A percentile compares a stretch with the other conserved stretches of the same genome.
phyloP scores from a whole-genome alignment of 2,329 filamentous ascomycete genomes.

The Calonectria hawksworthii region DNA sequence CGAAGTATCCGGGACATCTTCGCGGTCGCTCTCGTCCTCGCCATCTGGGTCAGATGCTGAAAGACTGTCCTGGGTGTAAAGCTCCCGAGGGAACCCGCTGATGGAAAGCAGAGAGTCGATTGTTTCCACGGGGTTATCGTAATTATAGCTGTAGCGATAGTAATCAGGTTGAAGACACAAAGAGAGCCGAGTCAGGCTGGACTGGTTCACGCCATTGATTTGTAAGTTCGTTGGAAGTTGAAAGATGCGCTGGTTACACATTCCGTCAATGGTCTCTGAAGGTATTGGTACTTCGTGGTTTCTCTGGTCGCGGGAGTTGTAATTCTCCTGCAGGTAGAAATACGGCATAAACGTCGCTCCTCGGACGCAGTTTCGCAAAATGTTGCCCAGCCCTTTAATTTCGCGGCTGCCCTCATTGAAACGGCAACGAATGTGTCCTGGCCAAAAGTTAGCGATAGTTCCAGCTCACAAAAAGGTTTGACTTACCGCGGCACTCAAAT shows the following conservation, averaged over 20 bases:
- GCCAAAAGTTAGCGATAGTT: not conserved
- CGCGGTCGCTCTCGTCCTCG: not conserved
- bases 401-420: slow-evolving; percentile 2
- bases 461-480: too few species aligned
- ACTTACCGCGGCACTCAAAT: slow-evolving; percentile 2
- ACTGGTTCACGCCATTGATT: not conserved
- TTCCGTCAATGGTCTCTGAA: not conserved
- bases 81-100: slow-evolving; percentile 6
- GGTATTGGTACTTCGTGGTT: not conserved
- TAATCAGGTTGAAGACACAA: not conserved
- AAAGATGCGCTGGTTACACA: not conserved
- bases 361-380: slow-evolving; percentile 2
- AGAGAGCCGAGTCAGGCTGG: not conserved
- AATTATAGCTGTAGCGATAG: not conserved
- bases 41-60: not conserved
- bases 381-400: slow-evolving; percentile 6
- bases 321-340: slow-evolving; percentile 15
- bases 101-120: slow-evolving; percentile 10
- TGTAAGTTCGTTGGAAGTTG: not conserved
- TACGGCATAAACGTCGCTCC: not conserved
- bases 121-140: not conserved
- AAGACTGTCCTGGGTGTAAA: not conserved
- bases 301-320: not conserved
- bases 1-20: not conserved
- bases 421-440: slow-evolving; percentile 18